Percentiles rank a stretch among this genome's conserved stretches.
Evolutionary conservation across 2,329 filamentous ascomycete species (phyloP).

Genomic region (Verticillium alfalfae): DNA sequence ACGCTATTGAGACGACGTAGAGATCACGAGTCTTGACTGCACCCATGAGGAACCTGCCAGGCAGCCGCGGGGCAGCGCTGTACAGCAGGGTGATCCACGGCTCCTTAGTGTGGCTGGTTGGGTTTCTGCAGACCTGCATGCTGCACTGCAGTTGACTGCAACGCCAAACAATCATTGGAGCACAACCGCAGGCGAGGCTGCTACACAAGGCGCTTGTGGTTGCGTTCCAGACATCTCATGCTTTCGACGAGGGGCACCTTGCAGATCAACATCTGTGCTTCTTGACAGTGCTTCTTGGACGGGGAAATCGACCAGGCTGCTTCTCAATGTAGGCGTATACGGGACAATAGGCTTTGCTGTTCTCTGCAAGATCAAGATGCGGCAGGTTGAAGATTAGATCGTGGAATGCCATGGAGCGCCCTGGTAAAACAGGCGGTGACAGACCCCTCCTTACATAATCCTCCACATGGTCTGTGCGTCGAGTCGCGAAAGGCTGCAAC

Average conservation of each 20-base stretch:
- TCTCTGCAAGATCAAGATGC: too few relatives aligned
- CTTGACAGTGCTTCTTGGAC: too few relatives aligned
- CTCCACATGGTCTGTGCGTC: constrained; percentile 13
- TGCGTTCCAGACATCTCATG: too few relatives aligned
- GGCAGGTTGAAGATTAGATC: too few relatives aligned
- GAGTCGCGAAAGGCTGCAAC: constrained; percentile 33
- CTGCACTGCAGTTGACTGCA: neutral
- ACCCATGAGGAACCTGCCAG: neutral
- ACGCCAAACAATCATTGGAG: neutral
- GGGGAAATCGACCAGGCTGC: too few relatives aligned
- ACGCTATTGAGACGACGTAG: neutral
- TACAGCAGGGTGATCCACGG: neutral
- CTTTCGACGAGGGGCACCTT: too few relatives aligned
- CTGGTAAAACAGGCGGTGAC: neutral
- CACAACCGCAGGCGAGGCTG: neutral
- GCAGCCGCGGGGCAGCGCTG: neutral
- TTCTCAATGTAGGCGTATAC: too few relatives aligned
- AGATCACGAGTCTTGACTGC: neutral
- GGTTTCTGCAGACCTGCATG: too few relatives aligned
- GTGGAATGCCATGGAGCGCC: neutral
- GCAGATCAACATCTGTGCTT: too few relatives aligned
- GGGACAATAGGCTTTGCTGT: too few relatives aligned
- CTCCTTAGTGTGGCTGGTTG: neutral
- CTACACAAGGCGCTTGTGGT: neutral
- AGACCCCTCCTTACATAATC: constrained; percentile 9